Conservation (phyloP, 2,329 filamentous ascomycete species). For the Curvularia sp. region DNA sequence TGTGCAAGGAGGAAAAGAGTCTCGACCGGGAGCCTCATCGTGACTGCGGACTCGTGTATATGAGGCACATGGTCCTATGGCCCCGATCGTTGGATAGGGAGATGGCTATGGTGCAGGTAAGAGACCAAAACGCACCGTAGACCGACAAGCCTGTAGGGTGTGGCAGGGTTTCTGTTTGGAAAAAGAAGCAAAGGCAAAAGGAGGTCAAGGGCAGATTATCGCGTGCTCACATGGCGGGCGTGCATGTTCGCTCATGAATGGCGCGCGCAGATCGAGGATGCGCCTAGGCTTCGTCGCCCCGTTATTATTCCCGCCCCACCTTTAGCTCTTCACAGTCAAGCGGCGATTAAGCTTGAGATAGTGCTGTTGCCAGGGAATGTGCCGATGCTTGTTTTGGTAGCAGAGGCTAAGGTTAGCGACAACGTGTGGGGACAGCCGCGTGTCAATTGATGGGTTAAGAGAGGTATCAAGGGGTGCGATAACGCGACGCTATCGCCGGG, state of each 20-base stretch:
- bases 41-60: conserved; percentile 6
- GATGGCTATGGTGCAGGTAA: background rate
- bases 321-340: conserved; percentile 3
- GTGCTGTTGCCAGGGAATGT: background rate
- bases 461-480: background rate
- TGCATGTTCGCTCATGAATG: conserved; percentile 5
- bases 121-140: background rate
- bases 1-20: conserved; percentile 2
- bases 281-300: conserved; percentile 11
- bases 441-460: background rate
- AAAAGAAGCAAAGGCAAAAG: background rate
- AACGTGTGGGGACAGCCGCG: conserved; percentile 6
- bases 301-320: conserved; percentile 3
- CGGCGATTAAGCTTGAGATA: conserved; percentile 3
- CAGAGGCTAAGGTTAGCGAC: background rate
- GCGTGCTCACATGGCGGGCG: conserved; percentile 12
- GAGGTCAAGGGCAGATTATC: conserved; percentile 6
- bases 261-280: conserved; percentile 10
- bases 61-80: conserved; percentile 13
- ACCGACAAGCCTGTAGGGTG: background rate
- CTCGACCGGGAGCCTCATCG: conserved; percentile 12
- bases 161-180: background rate
- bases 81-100: background rate
- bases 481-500: background rate
- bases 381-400: conserved; percentile 3